Evolutionary conservation across 2,329 filamentous ascomycete genomes (phyloP).

Genomic region (Leptographium procerum): DNA sequence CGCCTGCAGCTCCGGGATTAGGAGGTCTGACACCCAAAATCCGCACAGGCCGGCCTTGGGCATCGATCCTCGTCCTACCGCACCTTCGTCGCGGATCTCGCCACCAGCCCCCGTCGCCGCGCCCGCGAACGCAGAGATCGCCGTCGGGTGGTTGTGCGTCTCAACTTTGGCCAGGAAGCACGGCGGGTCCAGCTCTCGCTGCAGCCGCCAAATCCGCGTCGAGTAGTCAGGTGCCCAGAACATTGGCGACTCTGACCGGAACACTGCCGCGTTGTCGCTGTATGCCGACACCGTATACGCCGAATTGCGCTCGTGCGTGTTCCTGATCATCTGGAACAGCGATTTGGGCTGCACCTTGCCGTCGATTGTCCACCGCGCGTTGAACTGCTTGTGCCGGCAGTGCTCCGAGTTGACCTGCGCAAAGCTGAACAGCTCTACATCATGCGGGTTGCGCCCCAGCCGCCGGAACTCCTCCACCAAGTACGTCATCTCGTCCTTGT

Average conservation of each 20-base stretch:
- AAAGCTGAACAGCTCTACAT: slow-evolving; percentile 98
- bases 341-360: slow-evolving; percentile 67
- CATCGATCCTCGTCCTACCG: slow-evolving; percentile 82
- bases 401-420: slow-evolving; percentile 98
- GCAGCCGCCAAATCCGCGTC: slow-evolving; percentile 79
- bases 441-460: slow-evolving; percentile 58
- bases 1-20: slow-evolving; percentile 70
- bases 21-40: slow-evolving; percentile 89
- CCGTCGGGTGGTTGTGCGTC: slow-evolving; percentile 95
- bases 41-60: slow-evolving; percentile 87
- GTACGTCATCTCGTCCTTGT: slow-evolving; percentile 84
- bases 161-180: slow-evolving; percentile 81
- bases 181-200: slow-evolving; percentile 68
- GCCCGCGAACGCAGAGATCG: slow-evolving; percentile 84
- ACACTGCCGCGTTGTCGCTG: slow-evolving; percentile 93
- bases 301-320: slow-evolving; percentile 77
- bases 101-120: slow-evolving; percentile 92
- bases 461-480: slow-evolving; percentile 72
- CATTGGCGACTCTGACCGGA: slow-evolving; percentile 58
- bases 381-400: slow-evolving; percentile 80
- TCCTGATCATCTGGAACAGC: slow-evolving; percentile 91
- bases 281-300: slow-evolving; percentile 88
- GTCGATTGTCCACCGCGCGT: slow-evolving; percentile 92
- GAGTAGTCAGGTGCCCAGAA: slow-evolving; percentile 83
- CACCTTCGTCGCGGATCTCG: slow-evolving; percentile 90